Evolutionary conservation across 345 rosid genomes (phyloP), one percentile per base, ranked within the genome.

Genomic region (Melastoma malabathricum): DNA sequence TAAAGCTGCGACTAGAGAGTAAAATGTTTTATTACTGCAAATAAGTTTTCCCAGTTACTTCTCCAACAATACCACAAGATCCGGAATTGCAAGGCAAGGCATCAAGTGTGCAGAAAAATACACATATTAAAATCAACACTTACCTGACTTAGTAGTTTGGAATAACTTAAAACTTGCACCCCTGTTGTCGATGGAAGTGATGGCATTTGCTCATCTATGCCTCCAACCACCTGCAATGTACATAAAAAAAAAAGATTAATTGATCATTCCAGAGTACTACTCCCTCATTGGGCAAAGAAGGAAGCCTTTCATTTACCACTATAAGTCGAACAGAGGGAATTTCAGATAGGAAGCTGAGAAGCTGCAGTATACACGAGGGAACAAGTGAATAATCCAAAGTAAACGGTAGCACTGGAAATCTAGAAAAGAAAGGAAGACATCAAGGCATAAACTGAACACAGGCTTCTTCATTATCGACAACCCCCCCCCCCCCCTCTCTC

Each of bases 71-170:
- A 9, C 5, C 2, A 31, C 2, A 7, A 31, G 38, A 31, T 31
- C 6, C 6, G 5, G 6, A 31, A 31, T 2, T 22, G 25, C 2
- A 22, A 1, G 25, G 7, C 38, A 9, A 31, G 38, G 7, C 38
- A 31, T 2, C 2, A 31, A 7, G 5, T 5, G 2, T 31, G 10
- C 38, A 31, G 38, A 5, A 9, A n/a, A 1, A 7, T 1, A 31
- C 1, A 9, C 7, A 31, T 5, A 31, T 31, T 5, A 7, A 31
- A 3, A 31, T 3, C 38, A 2, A 7, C 38, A 31, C 2, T 56
- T 75, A 92, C 98, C 98, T 87, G 87, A 65, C 78, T 74, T 48
- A 82, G 71, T 62, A 92, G 75, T 65, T 70, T 76, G 17, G 96
- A 72, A 66, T 80, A 87, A 48, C 93, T 64, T 46, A 92, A 67